Percentiles rank a stretch among this genome's conserved stretches.
Conservation (phyloP, 345 rosid genomes). For the Eucalyptus victrix region DNA sequence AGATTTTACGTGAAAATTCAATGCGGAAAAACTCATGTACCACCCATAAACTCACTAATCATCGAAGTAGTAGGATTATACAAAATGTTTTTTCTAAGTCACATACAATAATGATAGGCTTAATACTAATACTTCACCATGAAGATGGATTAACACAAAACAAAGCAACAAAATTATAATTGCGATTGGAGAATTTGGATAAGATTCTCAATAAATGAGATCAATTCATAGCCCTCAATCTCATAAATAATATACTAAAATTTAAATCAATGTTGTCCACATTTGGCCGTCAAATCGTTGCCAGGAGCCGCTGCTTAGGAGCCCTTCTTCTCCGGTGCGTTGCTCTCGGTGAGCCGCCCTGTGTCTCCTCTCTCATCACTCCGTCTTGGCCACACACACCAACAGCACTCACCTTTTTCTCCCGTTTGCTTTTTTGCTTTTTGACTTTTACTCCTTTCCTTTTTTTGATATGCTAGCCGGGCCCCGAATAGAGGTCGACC, state of each 20-base stretch:
- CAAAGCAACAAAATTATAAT: too few species aligned
- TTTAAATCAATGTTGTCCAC: too few species aligned
- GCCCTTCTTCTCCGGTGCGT: not conserved
- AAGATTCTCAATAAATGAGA: too few species aligned
- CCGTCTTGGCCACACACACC: not conserved
- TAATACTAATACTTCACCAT: too few species aligned
- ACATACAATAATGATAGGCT: too few species aligned
- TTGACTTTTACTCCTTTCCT: not conserved
- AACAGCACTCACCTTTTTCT: not conserved
- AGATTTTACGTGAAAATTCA: too few species aligned
- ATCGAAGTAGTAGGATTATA: too few species aligned
- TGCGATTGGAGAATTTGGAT: too few species aligned
- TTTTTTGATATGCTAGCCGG: not conserved
- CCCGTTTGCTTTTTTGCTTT: not conserved
- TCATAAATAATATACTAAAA: not conserved
- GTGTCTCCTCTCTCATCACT: not conserved
- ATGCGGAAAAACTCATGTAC: accelerated
- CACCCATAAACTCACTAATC: too few species aligned
- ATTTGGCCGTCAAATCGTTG: not conserved
- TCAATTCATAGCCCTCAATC: not conserved
- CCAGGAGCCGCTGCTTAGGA: not conserved
- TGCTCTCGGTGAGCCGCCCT: not conserved
- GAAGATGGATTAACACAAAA: too few species aligned
- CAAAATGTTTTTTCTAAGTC: too few species aligned
- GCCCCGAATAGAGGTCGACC: not conserved